Base-by-base conservation (phyloP, 169 alveolate genomes). In the Eimeria falciformis region DNA sequence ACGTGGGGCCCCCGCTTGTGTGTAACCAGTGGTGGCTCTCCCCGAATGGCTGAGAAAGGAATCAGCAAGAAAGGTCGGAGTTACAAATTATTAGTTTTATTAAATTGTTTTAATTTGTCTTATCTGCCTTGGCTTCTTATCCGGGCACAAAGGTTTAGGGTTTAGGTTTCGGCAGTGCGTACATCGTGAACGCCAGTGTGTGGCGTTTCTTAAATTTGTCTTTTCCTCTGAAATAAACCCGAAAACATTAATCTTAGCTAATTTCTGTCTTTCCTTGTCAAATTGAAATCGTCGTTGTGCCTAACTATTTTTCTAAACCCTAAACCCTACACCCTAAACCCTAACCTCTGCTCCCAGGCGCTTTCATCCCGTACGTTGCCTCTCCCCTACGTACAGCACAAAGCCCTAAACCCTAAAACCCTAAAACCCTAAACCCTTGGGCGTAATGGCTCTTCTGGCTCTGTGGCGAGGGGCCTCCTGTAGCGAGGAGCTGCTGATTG, bases 361-460 rank as follows among this genome's bases (percentile, higher is more conserved):
- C 17, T 53, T 12, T 53, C n/a, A 53, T 12, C 9, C 62, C 62
- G 9, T 53, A 17, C 9, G 62, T 53, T 53, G 62, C 62, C 17
- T 9, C 62, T 12, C n/a, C 62, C n/a, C 9, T 17, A 17, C 62
- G n/a, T 12, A 53, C 62, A 9, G n/a, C 62, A 12, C 17, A 53
- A 53, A 53, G n/a, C 62, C 62, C 62, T 53, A 53, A 53, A 53
- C 62, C 62, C 62, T 53, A 53, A 53, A 53, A n/a, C n/a, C 62
- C 62, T 17, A 12, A 53, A 53, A 53, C 62, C 62, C 62, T 53
- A 53, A 53, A 53, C 62, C 62, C 62, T 53, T 53, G 62, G 62
- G 17, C 62, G 9, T 53, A 9, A 12, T 53, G n/a, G n/a, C n/a
- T 17, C 62, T 53, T 9, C 17, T 53, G 62, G 62, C 62, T 53